These are phyloP conservation scores for Phytopythium chamaehyphon DNA, from an alignment of 352 stramenopile species.

Conservation along the genomic window DNA sequence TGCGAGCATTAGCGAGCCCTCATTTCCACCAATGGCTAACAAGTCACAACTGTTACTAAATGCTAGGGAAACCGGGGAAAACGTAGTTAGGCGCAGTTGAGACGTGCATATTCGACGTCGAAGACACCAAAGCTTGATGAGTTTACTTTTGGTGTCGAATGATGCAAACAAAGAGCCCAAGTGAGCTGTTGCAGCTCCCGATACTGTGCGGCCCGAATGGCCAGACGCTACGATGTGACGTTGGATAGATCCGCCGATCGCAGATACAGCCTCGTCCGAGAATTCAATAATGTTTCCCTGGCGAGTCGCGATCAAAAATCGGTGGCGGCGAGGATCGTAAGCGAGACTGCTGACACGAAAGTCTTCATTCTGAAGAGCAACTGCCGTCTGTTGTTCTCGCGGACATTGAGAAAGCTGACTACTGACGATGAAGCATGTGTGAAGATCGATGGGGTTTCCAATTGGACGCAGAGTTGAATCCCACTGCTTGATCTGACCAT, in stretches of 20 bases:
- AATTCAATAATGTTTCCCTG: conserved; percentile 54
- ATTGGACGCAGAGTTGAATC: conserved; percentile 71
- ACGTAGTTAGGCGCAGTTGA: conserved; percentile 5
- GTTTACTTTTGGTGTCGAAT: conserved; percentile 31
- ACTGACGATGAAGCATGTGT: conserved; percentile 18
- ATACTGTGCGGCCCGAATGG: conserved; percentile 22
- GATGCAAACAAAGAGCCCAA: conserved; percentile 47
- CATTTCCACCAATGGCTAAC: conserved; percentile 46
- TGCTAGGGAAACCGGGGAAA: conserved; percentile 20
- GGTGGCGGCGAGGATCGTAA: conserved; percentile 46
- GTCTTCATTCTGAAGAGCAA: conserved; percentile 25
- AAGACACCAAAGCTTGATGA: conserved; percentile 61
- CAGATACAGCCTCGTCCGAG: conserved; percentile 15
- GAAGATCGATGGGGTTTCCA: conserved; percentile 61
- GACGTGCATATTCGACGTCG: conserved; percentile 19
- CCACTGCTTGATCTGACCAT: conserved; percentile 77
- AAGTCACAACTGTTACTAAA: conserved; percentile 48
- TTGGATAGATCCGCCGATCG: no score
- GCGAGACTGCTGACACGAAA: conserved; percentile 67
- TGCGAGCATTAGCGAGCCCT: conserved; percentile 53
- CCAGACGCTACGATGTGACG: conserved; percentile 46
- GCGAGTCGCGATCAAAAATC: conserved; percentile 59
- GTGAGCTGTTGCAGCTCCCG: conserved; percentile 17
- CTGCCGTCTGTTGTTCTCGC: background rate
- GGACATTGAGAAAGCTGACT: background rate